Base-by-base conservation (phyloP, 768 basidiomycete genomes). In the Dioszegia crocea region DNA sequence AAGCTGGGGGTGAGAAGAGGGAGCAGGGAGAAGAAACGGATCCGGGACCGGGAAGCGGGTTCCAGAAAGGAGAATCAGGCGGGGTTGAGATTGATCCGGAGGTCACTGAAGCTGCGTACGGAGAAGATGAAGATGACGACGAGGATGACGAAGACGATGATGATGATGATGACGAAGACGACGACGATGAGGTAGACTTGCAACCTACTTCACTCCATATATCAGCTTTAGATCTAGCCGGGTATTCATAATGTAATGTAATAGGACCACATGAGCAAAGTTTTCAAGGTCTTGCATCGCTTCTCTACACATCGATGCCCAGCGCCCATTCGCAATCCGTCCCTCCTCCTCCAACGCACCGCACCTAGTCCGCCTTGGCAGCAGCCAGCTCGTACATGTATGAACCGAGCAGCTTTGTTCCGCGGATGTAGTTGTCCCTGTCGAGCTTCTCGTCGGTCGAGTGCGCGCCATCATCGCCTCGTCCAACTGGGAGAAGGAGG, bases 381-480 rank as follows among this genome's bases (percentile, higher is more conserved):
- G 69, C 69, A 41, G 79, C 85, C 14, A 88, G 79, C 75, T 91
- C 88, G 74, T 88, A 88, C 62, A 91, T 79, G 77, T 91, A 92
- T 2, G 85, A 82, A 21, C 89, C 89, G 40, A 91, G 79, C 17
- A 90, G 77, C 76, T 89, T 88, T 24, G 85, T 78, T 30, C 79
- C 78, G 59, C 73, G 54, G 47, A 96, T 86, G 78, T 86, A 96
- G 80, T 98, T 98, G 47, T 84, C 85, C 52, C 80, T 80, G 78
- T 98, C 92, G 51, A 98, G 80, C 78, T 98, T 98, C 82, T 97
- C 94, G 76, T 94, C 93, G 11, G 88, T 91, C 38, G 71, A 72
- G 56, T 68, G 73, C 33, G 70, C 68, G 50, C 93, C 94, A 64
- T 98, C 94, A 70, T 97, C 91, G 1, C 89, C 89, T 49, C 93